Percentiles rank a stretch among this genome's conserved stretches.
Conservation (phyloP, 2,329 filamentous ascomycete genomes). For the Myriosclerotinia duriaeana region DNA sequence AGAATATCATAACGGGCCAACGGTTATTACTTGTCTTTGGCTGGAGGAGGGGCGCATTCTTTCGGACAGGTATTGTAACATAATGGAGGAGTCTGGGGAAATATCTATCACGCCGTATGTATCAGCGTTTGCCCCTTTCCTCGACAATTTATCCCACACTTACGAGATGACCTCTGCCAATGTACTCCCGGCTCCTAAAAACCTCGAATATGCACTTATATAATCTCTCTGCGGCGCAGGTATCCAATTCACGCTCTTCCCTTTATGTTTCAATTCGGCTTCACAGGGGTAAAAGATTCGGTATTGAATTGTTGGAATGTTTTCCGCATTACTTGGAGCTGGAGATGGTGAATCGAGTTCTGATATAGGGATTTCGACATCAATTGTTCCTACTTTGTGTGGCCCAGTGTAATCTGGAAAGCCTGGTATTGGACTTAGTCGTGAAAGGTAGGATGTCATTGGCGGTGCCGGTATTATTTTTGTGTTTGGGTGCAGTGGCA, state of each 20-base stretch:
- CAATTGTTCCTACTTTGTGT: conserved; percentile 75
- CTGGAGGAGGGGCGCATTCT: conserved; percentile 65
- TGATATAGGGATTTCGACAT: conserved; percentile 73
- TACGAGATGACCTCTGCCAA: conserved; percentile 61
- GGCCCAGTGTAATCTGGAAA: conserved; percentile 77
- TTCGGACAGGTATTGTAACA: conserved; percentile 68
- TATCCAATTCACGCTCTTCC: conserved; percentile 68
- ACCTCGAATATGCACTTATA: conserved; percentile 72
- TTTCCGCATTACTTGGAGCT: conserved; percentile 48
- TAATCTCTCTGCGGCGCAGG: conserved; percentile 74
- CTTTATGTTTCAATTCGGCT: conserved; percentile 41
- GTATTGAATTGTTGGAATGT: conserved; percentile 73
- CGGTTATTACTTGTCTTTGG: conserved; percentile 46
- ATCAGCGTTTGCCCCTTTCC: conserved; percentile 1
- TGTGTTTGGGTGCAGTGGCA: conserved; percentile 1
- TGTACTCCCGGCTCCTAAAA: conserved; percentile 64
- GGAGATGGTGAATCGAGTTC: conserved; percentile 56
- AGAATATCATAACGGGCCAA: conserved; percentile 85
- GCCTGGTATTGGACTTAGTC: conserved; percentile 65
- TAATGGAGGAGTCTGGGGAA: conserved; percentile 72
- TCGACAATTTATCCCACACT: conserved; percentile 37
- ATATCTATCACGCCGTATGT: conserved; percentile 48
- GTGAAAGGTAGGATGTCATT: conserved; percentile 44
- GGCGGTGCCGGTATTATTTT: background rate
- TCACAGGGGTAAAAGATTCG: conserved; percentile 78